Percentiles rank a stretch among this genome's conserved stretches.
phyloP scores from a whole-genome alignment of 495 filamentous ascomycete species.

The Chaetomium tenue region DNA sequence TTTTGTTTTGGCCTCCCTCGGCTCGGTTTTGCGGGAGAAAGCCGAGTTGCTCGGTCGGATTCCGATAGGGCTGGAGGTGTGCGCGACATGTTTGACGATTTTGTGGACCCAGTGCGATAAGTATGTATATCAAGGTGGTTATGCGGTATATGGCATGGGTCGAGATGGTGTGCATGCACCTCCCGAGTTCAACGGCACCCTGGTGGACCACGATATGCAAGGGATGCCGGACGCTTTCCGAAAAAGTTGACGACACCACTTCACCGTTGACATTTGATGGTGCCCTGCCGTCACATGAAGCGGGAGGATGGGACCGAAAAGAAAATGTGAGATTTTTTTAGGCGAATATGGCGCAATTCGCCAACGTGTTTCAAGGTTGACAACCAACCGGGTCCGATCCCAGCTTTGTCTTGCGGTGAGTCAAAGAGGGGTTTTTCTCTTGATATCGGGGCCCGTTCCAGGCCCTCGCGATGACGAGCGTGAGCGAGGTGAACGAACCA shows the following conservation, averaged over 20 bases:
- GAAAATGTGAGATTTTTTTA: not conserved
- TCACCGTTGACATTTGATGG: not conserved
- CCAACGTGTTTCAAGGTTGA: not conserved
- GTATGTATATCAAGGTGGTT: not conserved
- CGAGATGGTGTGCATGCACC: too few species aligned
- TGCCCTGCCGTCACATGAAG: constrained; percentile 3
- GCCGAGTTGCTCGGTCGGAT: constrained; percentile 6
- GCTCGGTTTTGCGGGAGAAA: not conserved
- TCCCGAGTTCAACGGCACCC: not conserved
- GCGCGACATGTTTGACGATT: not conserved
- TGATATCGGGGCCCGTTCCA: not conserved
- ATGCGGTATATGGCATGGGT: not conserved
- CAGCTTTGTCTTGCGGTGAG: not conserved
- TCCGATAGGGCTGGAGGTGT: constrained; percentile 3
- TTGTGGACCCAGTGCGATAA: too few species aligned
- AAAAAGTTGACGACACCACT: not conserved
- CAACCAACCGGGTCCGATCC: not conserved
- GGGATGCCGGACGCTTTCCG: not conserved
- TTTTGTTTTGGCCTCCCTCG: not conserved
- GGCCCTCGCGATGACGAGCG: not conserved
- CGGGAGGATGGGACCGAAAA: not conserved
- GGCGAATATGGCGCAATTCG: constrained; percentile 18
- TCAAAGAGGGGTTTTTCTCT: constrained; percentile 7
- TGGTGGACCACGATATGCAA: not conserved
- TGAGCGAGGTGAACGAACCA: not conserved